phyloP scores from a whole-genome alignment of 2,329 filamentous ascomycete genomes.

The Calonectria ilicicola region DNA sequence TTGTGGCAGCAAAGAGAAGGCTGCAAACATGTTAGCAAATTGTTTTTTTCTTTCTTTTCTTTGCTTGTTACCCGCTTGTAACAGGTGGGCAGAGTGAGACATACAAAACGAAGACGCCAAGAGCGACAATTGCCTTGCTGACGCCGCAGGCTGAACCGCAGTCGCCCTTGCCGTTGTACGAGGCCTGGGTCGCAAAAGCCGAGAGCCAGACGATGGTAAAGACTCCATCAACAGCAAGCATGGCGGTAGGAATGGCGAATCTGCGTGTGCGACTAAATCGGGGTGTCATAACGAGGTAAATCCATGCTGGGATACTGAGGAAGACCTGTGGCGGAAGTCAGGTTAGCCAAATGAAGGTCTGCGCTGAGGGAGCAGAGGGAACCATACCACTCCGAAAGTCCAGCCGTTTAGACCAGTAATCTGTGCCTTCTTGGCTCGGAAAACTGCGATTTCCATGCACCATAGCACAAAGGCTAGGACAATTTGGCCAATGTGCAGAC shows the following conservation, averaged over 20 bases:
- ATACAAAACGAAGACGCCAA: conserved; percentile 74
- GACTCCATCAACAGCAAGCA: conserved; percentile 68
- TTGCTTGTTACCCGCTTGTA: not conserved
- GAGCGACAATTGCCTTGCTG: conserved; percentile 72
- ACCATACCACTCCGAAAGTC: conserved; percentile 72
- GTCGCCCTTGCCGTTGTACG: conserved; percentile 68
- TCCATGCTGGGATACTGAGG: conserved; percentile 71
- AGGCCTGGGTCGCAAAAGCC: conserved; percentile 74
- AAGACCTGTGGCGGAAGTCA: conserved; percentile 64
- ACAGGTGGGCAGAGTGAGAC: conserved; percentile 41
- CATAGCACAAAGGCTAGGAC: conserved; percentile 67
- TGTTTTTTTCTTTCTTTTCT: not conserved
- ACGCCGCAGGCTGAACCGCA: conserved; percentile 69
- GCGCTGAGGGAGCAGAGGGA: not conserved
- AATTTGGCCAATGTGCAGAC: conserved; percentile 67
- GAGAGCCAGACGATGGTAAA: conserved; percentile 74
- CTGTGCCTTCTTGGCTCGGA: conserved; percentile 59
- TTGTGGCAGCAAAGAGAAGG: conserved; percentile 66
- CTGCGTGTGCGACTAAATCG: conserved; percentile 72
- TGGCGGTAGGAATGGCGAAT: conserved; percentile 71
- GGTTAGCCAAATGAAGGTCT: conserved; percentile 16
- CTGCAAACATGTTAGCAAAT: conserved; percentile 49
- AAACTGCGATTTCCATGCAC: conserved; percentile 70
- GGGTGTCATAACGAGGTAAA: conserved; percentile 74
- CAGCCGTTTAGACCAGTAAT: conserved; percentile 71